A percentile compares a stretch with the other conserved stretches of the same genome.
Conservation (phyloP, 2,329 filamentous ascomycete species). For the Metarhizium guizhouense region DNA sequence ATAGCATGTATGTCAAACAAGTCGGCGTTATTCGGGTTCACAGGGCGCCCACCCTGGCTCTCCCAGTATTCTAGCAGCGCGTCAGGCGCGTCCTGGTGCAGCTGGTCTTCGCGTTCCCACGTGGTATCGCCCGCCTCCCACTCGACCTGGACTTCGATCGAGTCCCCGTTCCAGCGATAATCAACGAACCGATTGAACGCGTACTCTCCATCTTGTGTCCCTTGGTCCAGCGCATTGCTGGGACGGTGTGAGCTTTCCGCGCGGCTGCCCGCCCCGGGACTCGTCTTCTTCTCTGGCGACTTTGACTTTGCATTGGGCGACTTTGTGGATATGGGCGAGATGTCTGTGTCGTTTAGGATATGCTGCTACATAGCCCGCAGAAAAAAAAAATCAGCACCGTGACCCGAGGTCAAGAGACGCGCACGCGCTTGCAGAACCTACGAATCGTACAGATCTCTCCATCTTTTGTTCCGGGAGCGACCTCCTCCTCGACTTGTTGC, state of each 20-base stretch:
- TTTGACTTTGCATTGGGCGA: background rate
- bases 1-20: slow-evolving; percentile 25
- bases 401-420: background rate
- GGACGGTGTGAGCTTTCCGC: background rate
- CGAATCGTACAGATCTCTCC: slow-evolving; percentile 2
- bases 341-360: background rate
- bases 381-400: background rate
- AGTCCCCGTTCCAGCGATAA: slow-evolving; percentile 20
- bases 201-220: slow-evolving; percentile 8
- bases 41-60: slow-evolving; percentile 19
- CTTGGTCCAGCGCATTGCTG: background rate
- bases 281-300: background rate
- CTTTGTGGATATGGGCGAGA: background rate
- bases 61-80: slow-evolving; percentile 25
- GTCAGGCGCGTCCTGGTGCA: slow-evolving; percentile 23
- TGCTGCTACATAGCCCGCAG: background rate
- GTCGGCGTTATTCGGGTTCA: slow-evolving; percentile 19
- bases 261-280: background rate
- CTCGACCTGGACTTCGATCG: slow-evolving; percentile 21
- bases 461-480: background rate
- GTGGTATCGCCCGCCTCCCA: slow-evolving; percentile 21
- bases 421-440: background rate
- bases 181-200: slow-evolving; percentile 14
- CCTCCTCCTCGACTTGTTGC: background rate
- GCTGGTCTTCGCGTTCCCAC: slow-evolving; percentile 24